phyloP scores from a whole-genome alignment of 306 rosid genomes.

The Boehmeria nivea region DNA sequence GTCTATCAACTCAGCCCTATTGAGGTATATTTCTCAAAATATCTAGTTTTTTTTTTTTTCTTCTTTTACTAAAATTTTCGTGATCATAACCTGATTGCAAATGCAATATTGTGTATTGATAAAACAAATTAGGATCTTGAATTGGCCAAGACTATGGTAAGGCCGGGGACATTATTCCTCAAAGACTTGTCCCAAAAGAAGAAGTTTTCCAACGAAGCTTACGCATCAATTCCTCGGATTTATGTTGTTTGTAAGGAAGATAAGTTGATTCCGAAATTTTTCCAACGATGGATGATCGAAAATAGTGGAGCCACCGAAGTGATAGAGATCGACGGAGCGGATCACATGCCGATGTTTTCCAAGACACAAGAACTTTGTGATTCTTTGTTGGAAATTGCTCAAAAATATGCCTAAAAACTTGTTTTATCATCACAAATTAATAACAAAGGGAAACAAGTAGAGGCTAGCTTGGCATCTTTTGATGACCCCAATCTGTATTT shows the following conservation, averaged over 20 bases:
- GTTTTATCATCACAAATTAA: too few relatives aligned
- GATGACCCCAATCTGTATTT: too few relatives aligned
- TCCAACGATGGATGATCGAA: conserved; percentile 48
- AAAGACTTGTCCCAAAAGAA: conserved; percentile 32
- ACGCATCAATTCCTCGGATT: conserved; percentile 35
- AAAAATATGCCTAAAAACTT: conserved; percentile 3
- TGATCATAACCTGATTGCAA: too few relatives aligned
- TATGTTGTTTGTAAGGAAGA: conserved; percentile 27
- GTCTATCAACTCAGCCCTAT: conserved; percentile 32
- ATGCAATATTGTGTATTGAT: too few relatives aligned
- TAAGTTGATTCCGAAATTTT: conserved; percentile 15
- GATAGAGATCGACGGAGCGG: conserved; percentile 35
- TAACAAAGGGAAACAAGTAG: too few relatives aligned
- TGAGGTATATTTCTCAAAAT: too few relatives aligned
- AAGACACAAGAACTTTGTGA: conserved; percentile 24
- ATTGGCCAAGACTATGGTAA: conserved; percentile 28
- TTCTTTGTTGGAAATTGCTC: conserved; percentile 31
- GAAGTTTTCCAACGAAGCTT: conserved; percentile 32
- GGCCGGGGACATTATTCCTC: conserved; percentile 33
- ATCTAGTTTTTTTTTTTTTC: background rate
- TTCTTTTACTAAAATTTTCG: too few relatives aligned
- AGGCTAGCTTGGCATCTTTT: too few relatives aligned
- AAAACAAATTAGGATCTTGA: conserved; percentile 28
- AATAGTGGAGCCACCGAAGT: conserved; percentile 30
- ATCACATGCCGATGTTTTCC: conserved; percentile 38